These are phyloP conservation scores for Penicillium psychrofluorescens DNA, from an alignment of 495 filamentous ascomycete species.

Conservation along the genomic window DNA sequence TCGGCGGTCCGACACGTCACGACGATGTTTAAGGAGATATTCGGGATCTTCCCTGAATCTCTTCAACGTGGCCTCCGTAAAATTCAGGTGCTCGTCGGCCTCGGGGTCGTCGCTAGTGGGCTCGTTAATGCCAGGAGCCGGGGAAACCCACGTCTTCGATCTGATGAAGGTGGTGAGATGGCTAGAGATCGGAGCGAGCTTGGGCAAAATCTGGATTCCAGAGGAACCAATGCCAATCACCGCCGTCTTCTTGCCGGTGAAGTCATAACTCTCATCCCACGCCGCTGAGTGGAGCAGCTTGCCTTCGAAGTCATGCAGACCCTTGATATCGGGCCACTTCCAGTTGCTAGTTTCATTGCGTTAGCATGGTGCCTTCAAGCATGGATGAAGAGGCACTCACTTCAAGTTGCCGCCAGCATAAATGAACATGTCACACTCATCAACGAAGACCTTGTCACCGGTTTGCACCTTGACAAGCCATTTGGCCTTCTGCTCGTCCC, in stretches of 20 bases:
- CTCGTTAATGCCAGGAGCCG: slow-evolving; percentile 1
- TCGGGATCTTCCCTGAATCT: slow-evolving; percentile 1
- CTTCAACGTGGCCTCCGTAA: background rate
- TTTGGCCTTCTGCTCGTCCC: slow-evolving; percentile 21
- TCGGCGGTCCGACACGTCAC: background rate
- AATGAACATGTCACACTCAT: slow-evolving; percentile 43
- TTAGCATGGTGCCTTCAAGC: background rate
- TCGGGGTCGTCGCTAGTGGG: background rate
- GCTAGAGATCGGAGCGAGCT: slow-evolving; percentile 4
- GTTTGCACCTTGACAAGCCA: slow-evolving; percentile 34
- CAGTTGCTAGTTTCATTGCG: slow-evolving; percentile 18
- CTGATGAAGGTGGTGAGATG: too few species aligned
- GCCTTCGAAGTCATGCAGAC: slow-evolving; percentile 36
- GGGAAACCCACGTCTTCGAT: slow-evolving; percentile 9
- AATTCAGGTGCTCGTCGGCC: background rate
- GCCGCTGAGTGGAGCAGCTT: slow-evolving; percentile 39
- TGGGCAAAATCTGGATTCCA: slow-evolving; percentile 45
- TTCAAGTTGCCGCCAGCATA: background rate
- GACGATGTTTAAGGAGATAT: background rate
- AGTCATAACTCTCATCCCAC: slow-evolving; percentile 28
- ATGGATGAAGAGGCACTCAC: too few species aligned
- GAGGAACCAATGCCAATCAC: slow-evolving; percentile 39
- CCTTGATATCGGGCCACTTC: slow-evolving; percentile 44
- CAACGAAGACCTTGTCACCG: slow-evolving; percentile 38
- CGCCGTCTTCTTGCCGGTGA: slow-evolving; percentile 36